phyloP scores from a whole-genome alignment of 305 asterid species.

The Ruellia speciosa region DNA sequence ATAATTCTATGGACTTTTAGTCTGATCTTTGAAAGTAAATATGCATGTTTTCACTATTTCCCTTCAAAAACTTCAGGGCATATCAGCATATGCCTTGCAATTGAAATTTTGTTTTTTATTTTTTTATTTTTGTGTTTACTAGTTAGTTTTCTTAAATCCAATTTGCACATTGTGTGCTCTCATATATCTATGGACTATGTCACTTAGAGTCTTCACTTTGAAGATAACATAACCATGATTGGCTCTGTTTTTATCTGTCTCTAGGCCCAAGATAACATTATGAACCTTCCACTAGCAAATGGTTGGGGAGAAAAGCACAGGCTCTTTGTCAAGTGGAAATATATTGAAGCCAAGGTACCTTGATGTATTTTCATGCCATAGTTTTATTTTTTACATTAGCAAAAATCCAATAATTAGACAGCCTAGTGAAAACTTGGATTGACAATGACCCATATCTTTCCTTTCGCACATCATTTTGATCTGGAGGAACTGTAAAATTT shows the following conservation, averaged over 20 bases:
- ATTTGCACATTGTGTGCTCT: neutral
- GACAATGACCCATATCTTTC: neutral
- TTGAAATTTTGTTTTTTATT: no score
- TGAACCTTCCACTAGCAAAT: constrained; percentile 75
- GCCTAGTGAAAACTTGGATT: neutral
- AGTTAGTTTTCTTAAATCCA: neutral
- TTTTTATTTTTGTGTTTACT: neutral
- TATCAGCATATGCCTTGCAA: no score
- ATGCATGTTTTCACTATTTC: no score
- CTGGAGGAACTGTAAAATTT: neutral
- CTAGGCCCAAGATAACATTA: constrained; percentile 92
- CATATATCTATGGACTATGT: neutral
- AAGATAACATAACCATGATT: neutral
- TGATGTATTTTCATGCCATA: constrained; percentile 12
- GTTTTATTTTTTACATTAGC: constrained; percentile 9
- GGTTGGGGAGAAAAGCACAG: constrained; percentile 98
- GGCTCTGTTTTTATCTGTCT: constrained; percentile 8
- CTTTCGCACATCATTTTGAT: neutral
- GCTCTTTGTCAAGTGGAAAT: constrained; percentile 82
- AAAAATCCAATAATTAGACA: neutral
- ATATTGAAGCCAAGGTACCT: constrained; percentile 81
- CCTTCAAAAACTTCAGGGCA: no score
- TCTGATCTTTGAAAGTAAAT: no score
- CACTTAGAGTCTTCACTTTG: neutral
- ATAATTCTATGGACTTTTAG: no score